phyloP scores from a whole-genome alignment of 1,284 basidiomycete species.

The Neonothopanus nambi region DNA sequence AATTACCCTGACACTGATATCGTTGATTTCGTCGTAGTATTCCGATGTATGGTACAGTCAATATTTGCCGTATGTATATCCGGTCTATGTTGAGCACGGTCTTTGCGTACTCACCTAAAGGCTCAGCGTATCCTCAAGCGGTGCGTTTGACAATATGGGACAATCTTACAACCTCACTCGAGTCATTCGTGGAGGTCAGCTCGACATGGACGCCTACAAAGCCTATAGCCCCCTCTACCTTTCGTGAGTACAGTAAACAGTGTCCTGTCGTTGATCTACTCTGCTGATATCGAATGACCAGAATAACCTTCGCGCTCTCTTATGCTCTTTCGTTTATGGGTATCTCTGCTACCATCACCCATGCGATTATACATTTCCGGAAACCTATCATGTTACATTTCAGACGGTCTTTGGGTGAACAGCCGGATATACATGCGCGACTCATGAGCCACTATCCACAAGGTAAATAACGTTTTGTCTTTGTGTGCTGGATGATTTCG shows the following conservation, averaged over 20 bases:
- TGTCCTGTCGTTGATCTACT: neutral
- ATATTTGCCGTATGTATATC: slow-evolving; percentile 47
- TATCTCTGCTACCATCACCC: slow-evolving; percentile 65
- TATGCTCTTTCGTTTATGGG: slow-evolving; percentile 65
- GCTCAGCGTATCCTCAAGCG: slow-evolving; percentile 53
- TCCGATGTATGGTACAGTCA: slow-evolving; percentile 51
- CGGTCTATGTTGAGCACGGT: too few relatives aligned
- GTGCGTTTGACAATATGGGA: slow-evolving; percentile 60
- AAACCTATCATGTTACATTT: slow-evolving; percentile 72
- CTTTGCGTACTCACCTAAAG: slow-evolving; percentile 2
- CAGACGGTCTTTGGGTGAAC: slow-evolving; percentile 64
- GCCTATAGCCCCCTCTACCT: slow-evolving; percentile 65
- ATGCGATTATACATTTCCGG: slow-evolving; percentile 82
- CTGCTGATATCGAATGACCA: slow-evolving; percentile 17
- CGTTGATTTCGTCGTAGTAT: slow-evolving; percentile 34
- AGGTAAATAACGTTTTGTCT: slow-evolving; percentile 12
- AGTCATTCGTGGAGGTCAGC: slow-evolving; percentile 51
- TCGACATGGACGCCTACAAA: slow-evolving; percentile 53
- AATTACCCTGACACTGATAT: too few relatives aligned
- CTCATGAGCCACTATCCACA: slow-evolving; percentile 80
- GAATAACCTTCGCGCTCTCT: slow-evolving; percentile 60
- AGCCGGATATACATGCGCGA: slow-evolving; percentile 85
- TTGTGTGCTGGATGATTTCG: neutral
- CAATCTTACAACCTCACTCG: slow-evolving; percentile 54
- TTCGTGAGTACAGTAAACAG: slow-evolving; percentile 33